Conservation (phyloP, 352 stramenopile species). For the Phytophthora colocasiae region DNA sequence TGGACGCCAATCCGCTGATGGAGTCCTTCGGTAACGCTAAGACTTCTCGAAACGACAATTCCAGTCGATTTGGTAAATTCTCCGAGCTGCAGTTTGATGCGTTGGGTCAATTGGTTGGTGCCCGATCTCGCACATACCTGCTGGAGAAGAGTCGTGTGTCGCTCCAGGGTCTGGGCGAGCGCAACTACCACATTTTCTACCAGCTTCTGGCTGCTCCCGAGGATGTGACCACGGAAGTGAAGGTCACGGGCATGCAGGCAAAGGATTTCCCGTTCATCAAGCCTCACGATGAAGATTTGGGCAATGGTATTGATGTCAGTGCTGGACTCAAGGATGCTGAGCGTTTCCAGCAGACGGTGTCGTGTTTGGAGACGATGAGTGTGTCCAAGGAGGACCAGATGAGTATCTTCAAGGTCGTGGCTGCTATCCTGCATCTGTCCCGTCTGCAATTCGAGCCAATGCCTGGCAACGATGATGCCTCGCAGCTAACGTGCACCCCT, state of each 20-base stretch:
- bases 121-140: constrained; percentile 84
- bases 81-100: constrained; percentile 95
- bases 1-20: constrained; percentile 89
- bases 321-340: constrained; percentile 76
- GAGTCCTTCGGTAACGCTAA: constrained; percentile 98
- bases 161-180: constrained; percentile 92
- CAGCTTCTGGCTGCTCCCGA: constrained; percentile 84
- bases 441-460: constrained; percentile 69
- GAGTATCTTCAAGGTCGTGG: constrained; percentile 82
- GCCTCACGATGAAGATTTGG: constrained; percentile 42
- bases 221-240: constrained; percentile 59
- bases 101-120: constrained; percentile 83
- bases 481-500: constrained; percentile 57
- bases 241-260: constrained; percentile 75
- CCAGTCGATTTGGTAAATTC: constrained; percentile 96
- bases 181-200: constrained; percentile 99
- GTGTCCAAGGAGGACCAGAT: constrained; percentile 75
- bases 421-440: constrained; percentile 84
- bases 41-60: constrained; percentile 97
- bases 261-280: constrained; percentile 88
- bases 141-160: constrained; percentile 91
- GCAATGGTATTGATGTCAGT: constrained; percentile 48
- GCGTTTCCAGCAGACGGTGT: constrained; percentile 76
- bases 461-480: constrained; percentile 73
- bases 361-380: constrained; percentile 79